Evolutionary conservation across 108 stramenopile genomes (phyloP).

Genomic region (Conticribra guillardii): DNA sequence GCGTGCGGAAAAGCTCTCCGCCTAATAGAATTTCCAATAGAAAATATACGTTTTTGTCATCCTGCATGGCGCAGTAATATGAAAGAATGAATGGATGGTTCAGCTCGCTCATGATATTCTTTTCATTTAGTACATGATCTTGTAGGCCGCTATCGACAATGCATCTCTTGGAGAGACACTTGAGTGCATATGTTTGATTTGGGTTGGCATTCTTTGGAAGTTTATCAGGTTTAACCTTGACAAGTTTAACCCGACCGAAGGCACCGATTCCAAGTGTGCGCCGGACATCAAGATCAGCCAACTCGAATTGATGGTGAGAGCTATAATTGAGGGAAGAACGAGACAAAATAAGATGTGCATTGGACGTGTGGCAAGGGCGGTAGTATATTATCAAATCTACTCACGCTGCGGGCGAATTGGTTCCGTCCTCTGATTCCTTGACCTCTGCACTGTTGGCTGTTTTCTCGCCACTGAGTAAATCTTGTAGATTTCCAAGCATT

Average conservation of each 20-base stretch:
- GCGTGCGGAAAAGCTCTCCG: constrained; percentile 72
- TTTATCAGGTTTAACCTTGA: constrained; percentile 61
- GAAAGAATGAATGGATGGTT: constrained; percentile 73
- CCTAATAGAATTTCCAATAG: constrained; percentile 70
- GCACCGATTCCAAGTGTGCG: constrained; percentile 74
- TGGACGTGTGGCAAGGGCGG: too few species aligned
- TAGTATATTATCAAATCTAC: too few species aligned
- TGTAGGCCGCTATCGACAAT: constrained; percentile 76
- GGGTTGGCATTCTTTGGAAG: constrained; percentile 31
- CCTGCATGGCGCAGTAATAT: constrained; percentile 68
- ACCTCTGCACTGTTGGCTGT: background rate
- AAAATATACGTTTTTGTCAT: constrained; percentile 65
- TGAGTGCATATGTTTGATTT: constrained; percentile 72
- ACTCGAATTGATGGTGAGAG: constrained; percentile 9
- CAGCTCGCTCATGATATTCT: constrained; percentile 63
- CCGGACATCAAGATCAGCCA: constrained; percentile 56
- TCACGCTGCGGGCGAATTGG: constrained; percentile 5
- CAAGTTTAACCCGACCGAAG: constrained; percentile 81
- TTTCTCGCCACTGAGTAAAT: constrained; percentile 53
- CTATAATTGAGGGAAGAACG: too few species aligned
- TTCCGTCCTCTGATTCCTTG: constrained; percentile 11
- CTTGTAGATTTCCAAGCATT: constrained; percentile 78
- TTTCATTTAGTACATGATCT: constrained; percentile 70
- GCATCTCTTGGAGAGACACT: constrained; percentile 70
- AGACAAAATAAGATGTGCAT: too few species aligned